A percentile compares a stretch with the other conserved stretches of the same genome.
Conservation (phyloP, 169 alveolate species). For the Cryptosporidium xiaoi region DNA sequence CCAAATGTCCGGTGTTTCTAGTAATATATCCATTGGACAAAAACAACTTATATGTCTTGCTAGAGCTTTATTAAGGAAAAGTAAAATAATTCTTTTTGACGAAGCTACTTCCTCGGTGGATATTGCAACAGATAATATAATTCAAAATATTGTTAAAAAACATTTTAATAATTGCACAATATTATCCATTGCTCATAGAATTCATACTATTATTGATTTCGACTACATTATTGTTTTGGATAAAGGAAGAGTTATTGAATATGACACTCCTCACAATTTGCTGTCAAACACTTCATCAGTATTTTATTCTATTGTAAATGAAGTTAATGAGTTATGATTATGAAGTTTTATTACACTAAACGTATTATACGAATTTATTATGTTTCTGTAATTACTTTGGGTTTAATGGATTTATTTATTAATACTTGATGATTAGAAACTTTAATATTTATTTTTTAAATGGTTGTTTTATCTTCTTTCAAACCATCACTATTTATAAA, state of each 20-base stretch:
- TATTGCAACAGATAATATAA: conserved; percentile 85
- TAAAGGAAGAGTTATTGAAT: conserved; percentile 84
- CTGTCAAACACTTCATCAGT: conserved; percentile 61
- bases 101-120: conserved; percentile 92
- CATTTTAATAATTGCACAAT: conserved; percentile 85
- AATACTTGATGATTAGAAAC: background rate
- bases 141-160: conserved; percentile 81
- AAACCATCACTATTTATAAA: background rate
- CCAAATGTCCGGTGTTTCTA: conserved; percentile 66
- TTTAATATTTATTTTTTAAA: background rate
- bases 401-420: too few species aligned
- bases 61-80: conserved; percentile 82
- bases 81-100: conserved; percentile 83
- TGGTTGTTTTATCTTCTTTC: background rate
- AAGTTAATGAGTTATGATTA: conserved; percentile 5
- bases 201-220: conserved; percentile 88
- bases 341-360: background rate
- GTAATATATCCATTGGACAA: conserved; percentile 84
- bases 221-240: conserved; percentile 87
- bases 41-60: conserved; percentile 84
- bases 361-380: too few species aligned
- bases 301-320: conserved; percentile 51
- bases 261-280: conserved; percentile 81
- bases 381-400: too few species aligned
- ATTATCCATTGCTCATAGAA: conserved; percentile 91